phyloP scores from a whole-genome alignment of 768 basidiomycete species.

The Kondoa malvinella region DNA sequence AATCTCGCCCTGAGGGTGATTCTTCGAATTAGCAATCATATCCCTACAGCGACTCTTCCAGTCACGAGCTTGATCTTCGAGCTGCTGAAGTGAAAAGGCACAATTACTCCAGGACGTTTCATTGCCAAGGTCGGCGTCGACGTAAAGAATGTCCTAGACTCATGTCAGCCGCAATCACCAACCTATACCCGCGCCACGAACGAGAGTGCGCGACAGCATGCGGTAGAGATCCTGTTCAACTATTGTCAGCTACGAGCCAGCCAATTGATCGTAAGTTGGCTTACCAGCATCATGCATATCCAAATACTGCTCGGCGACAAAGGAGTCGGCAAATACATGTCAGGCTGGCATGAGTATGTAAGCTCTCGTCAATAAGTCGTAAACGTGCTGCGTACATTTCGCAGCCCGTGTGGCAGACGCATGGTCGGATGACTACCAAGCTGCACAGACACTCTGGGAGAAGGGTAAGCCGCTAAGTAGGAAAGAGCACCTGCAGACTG shows the following conservation, averaged over 20 bases:
- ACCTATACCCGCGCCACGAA: not conserved
- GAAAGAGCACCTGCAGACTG: not conserved
- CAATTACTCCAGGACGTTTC: too few species aligned
- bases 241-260: too few species aligned
- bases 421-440: not conserved
- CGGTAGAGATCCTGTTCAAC: not conserved
- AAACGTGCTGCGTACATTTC: not conserved
- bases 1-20: too few species aligned
- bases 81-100: too few species aligned
- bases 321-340: not conserved
- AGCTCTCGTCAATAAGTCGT: not conserved
- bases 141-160: not conserved
- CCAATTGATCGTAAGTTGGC: too few species aligned
- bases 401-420: not conserved
- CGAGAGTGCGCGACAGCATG: conserved; percentile 1
- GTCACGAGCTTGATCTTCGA: too few species aligned
- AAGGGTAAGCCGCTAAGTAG: not conserved
- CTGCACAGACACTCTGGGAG: not conserved
- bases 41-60: too few species aligned
- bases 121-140: too few species aligned
- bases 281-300: not conserved
- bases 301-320: not conserved
- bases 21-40: too few species aligned
- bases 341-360: not conserved
- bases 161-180: not conserved